Evolutionary conservation across 257 asterid genomes (phyloP).

Genomic region (Solanum gandarillasii): DNA sequence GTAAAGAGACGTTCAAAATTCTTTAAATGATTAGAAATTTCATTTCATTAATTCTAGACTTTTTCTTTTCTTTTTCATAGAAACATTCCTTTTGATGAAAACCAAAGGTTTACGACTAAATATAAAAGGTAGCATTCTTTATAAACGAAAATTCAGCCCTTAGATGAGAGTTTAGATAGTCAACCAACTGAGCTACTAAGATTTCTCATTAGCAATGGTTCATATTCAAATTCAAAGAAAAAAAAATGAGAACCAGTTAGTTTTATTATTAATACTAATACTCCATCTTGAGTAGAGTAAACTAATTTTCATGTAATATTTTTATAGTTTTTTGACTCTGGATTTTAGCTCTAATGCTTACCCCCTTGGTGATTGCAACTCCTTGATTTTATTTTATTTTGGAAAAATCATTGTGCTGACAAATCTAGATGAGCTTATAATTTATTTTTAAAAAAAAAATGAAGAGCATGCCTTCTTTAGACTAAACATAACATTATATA

Average conservation of each 20-base stretch:
- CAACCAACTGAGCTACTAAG: too few relatives aligned
- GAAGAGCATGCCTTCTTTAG: background rate
- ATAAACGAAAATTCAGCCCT: background rate
- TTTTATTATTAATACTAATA: background rate
- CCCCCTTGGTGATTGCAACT: background rate
- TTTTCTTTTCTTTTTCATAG: background rate
- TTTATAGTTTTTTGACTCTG: background rate
- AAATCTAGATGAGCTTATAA: background rate
- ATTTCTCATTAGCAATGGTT: background rate
- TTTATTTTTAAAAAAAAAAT: background rate
- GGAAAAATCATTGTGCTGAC: background rate
- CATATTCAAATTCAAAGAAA: background rate
- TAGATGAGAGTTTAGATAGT: fast-evolving
- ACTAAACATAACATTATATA: background rate
- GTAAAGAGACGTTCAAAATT: background rate
- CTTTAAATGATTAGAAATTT: background rate
- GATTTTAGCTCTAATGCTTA: background rate
- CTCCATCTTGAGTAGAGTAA: background rate
- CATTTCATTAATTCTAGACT: background rate
- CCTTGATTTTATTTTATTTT: background rate
- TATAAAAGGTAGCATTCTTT: background rate
- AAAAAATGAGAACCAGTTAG: background rate
- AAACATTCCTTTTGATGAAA: background rate
- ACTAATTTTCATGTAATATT: background rate
- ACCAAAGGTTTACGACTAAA: background rate